phyloP scores from a whole-genome alignment of 108 stramenopile genomes.

The Nannochloropsis gaditana region DNA sequence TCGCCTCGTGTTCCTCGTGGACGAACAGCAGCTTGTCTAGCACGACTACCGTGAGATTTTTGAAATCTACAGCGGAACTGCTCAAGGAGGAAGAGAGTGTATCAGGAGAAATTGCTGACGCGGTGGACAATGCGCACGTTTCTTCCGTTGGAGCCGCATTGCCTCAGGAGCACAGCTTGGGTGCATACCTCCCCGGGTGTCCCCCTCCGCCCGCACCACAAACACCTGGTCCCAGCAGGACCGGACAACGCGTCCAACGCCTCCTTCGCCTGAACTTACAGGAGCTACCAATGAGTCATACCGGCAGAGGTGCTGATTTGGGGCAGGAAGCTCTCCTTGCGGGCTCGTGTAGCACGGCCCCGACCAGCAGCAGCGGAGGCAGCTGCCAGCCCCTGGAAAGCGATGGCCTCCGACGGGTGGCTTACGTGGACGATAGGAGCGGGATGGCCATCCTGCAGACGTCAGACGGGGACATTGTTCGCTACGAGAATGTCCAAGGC shows the following conservation, averaged over 20 bases:
- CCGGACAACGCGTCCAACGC: neutral
- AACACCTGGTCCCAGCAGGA: neutral
- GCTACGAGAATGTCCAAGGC: neutral
- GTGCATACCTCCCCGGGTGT: too few species aligned
- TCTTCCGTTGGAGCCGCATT: too few species aligned
- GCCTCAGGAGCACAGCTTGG: too few species aligned
- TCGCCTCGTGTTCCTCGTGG: neutral
- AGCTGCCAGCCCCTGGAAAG: too few species aligned
- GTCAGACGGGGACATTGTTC: neutral
- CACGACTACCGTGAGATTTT: neutral
- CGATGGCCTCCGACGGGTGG: neutral
- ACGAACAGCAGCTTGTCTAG: neutral
- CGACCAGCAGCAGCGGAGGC: too few species aligned
- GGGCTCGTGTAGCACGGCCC: too few species aligned
- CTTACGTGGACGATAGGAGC: neutral
- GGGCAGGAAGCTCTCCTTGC: too few species aligned
- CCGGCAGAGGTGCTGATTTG: too few species aligned
- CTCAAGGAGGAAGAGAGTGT: neutral
- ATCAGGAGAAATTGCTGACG: too few species aligned
- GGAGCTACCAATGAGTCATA: too few species aligned
- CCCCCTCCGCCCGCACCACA: neutral
- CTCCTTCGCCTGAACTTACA: neutral
- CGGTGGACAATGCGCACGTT: too few species aligned
- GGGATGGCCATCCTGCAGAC: constrained; percentile 1
- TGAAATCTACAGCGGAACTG: neutral